These are phyloP conservation scores for Globisporangium ultimum DNA, from an alignment of 352 stramenopile species.

Conservation along the genomic window DNA sequence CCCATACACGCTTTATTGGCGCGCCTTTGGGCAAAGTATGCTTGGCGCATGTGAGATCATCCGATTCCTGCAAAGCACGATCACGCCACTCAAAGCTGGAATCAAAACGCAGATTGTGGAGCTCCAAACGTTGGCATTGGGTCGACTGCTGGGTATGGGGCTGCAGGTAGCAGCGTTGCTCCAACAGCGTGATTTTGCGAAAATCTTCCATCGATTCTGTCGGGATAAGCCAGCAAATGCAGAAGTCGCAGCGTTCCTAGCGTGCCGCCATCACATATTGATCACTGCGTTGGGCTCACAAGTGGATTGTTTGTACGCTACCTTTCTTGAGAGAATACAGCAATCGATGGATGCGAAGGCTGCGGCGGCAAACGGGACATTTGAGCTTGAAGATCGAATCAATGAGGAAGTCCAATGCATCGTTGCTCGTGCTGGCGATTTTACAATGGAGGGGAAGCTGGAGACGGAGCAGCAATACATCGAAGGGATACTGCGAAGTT, in stretches of 20 bases:
- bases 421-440: slow-evolving; percentile 31
- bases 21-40: slow-evolving; percentile 64
- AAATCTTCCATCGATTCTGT: slow-evolving; percentile 47
- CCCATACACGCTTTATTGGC: slow-evolving; percentile 60
- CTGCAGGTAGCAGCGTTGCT: slow-evolving; percentile 48
- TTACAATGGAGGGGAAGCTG: slow-evolving; percentile 25
- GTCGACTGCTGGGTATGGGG: slow-evolving; percentile 50
- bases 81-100: slow-evolving; percentile 41
- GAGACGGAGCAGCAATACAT: slow-evolving; percentile 44
- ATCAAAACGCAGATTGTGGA: slow-evolving; percentile 54
- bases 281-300: slow-evolving; percentile 32
- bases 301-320: slow-evolving; percentile 43
- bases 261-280: slow-evolving; percentile 34
- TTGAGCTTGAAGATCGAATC: slow-evolving; percentile 48
- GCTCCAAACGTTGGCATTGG: slow-evolving; percentile 45
- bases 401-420: slow-evolving; percentile 51
- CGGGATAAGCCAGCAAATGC: slow-evolving; percentile 21
- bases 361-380: not conserved
- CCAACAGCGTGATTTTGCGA: slow-evolving; percentile 52
- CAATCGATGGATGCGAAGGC: slow-evolving; percentile 24
- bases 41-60: slow-evolving; percentile 64
- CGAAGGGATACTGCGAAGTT: slow-evolving; percentile 28
- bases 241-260: slow-evolving; percentile 38
- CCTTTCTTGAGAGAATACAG: slow-evolving; percentile 35
- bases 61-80: slow-evolving; percentile 50